Conservation (phyloP, 2,329 filamentous ascomycete species). For the Colletotrichum sp. region DNA sequence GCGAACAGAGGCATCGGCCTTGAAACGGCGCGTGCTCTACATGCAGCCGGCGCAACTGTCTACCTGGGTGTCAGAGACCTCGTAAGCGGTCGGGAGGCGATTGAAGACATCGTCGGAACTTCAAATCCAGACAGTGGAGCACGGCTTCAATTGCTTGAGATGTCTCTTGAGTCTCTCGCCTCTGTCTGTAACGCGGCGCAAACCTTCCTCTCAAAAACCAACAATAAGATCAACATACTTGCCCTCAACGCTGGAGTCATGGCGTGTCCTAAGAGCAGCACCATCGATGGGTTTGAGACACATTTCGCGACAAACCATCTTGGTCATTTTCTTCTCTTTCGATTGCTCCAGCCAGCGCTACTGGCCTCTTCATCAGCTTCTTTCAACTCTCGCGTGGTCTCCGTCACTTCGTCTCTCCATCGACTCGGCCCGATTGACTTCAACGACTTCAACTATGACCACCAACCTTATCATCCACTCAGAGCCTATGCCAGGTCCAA, state of each 20-base stretch:
- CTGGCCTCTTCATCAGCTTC: slow-evolving; percentile 38
- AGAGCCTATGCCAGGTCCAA: slow-evolving; percentile 53
- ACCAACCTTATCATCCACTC: slow-evolving; percentile 33
- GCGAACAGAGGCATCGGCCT: slow-evolving; percentile 40
- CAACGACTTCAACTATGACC: slow-evolving; percentile 28
- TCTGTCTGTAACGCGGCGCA: slow-evolving; percentile 22
- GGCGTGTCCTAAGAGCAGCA: not conserved
- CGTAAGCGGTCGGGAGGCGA: slow-evolving; percentile 31
- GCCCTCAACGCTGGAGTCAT: slow-evolving; percentile 35
- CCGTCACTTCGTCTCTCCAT: slow-evolving; percentile 48
- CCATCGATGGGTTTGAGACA: slow-evolving; percentile 25
- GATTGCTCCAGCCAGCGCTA: slow-evolving; percentile 51
- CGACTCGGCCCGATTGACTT: slow-evolving; percentile 30
- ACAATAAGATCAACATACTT: slow-evolving; percentile 27
- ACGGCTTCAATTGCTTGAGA: not conserved
- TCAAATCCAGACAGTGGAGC: not conserved
- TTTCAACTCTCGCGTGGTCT: slow-evolving; percentile 51
- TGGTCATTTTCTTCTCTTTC: slow-evolving; percentile 57
- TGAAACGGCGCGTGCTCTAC: slow-evolving; percentile 40
- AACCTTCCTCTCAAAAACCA: slow-evolving; percentile 29
- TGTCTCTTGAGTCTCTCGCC: slow-evolving; percentile 20
- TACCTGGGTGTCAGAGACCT: slow-evolving; percentile 38
- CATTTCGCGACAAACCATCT: slow-evolving; percentile 61
- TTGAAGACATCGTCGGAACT: slow-evolving; percentile 19
- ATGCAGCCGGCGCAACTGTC: slow-evolving; percentile 39